Percentiles rank a stretch among this genome's conserved stretches.
Evolutionary conservation across 2,329 filamentous ascomycete genomes (phyloP).

Genomic region (Pseudogymnoascus sp.): DNA sequence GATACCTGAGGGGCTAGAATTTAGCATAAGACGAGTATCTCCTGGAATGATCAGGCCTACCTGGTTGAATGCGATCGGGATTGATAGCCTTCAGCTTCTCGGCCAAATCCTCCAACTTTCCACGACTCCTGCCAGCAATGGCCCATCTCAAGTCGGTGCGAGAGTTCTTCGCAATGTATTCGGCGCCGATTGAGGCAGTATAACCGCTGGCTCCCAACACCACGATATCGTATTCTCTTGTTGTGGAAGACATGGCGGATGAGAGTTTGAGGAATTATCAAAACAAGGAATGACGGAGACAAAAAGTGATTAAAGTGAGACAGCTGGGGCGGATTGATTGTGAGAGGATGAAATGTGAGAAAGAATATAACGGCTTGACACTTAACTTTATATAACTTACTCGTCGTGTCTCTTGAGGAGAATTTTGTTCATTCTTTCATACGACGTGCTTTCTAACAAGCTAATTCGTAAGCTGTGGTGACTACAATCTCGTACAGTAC

Average conservation of each 20-base stretch:
- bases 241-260: background rate
- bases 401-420: background rate
- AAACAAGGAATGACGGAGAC: background rate
- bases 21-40: background rate
- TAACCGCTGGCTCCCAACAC: conserved; percentile 61
- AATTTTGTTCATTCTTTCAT: background rate
- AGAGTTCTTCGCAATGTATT: conserved; percentile 51
- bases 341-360: background rate
- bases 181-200: conserved; percentile 54
- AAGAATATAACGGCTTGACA: background rate
- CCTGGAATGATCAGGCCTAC: conserved; percentile 29
- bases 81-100: conserved; percentile 46
- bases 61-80: conserved; percentile 47
- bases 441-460: background rate
- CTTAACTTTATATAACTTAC: conserved; percentile 2
- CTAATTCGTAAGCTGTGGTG: background rate
- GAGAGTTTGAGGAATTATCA: background rate
- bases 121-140: conserved; percentile 48
- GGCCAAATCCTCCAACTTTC: conserved; percentile 44
- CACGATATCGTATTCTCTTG: conserved; percentile 49
- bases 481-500: background rate
- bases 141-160: conserved; percentile 60
- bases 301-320: background rate
- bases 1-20: background rate
- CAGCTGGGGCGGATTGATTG: background rate